These are phyloP conservation scores for Rutstroemia sp. DNA, from an alignment of 2,329 filamentous ascomycete species.

Conservation along the genomic window DNA sequence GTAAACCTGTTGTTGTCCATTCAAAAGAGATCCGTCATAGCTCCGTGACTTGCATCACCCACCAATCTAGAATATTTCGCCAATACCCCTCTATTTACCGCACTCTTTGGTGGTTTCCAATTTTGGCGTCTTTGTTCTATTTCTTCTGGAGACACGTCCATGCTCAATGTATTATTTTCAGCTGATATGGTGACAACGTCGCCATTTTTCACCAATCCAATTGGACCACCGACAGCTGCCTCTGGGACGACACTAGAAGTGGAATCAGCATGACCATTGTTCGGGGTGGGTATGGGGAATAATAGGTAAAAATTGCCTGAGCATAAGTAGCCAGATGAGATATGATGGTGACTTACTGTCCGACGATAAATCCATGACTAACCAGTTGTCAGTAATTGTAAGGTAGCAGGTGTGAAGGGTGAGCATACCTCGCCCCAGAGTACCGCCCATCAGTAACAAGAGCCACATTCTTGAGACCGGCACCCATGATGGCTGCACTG, in stretches of 20 bases:
- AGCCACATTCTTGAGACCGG: constrained; percentile 77
- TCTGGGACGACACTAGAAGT: constrained; percentile 63
- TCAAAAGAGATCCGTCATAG: constrained; percentile 72
- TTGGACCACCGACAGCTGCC: constrained; percentile 80
- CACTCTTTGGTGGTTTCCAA: constrained; percentile 65
- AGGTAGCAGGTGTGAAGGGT: neutral
- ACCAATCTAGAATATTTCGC: constrained; percentile 88
- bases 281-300: too few species aligned
- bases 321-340: neutral
- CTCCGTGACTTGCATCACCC: constrained; percentile 84
- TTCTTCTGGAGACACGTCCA: constrained; percentile 61
- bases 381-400: neutral
- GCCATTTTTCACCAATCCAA: constrained; percentile 73
- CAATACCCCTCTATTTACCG: constrained; percentile 73
- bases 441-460: constrained; percentile 91
- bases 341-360: constrained; percentile 42
- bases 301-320: neutral
- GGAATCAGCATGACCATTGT: neutral
- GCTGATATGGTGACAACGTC: constrained; percentile 85
- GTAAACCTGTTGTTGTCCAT: neutral
- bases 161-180: constrained; percentile 61
- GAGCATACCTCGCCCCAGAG: constrained; percentile 66
- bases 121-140: constrained; percentile 52
- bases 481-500: constrained; percentile 86
- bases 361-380: constrained; percentile 71